Evolutionary conservation across 495 filamentous ascomycete species (phyloP).

Genomic region (Podospora anserina): DNA sequence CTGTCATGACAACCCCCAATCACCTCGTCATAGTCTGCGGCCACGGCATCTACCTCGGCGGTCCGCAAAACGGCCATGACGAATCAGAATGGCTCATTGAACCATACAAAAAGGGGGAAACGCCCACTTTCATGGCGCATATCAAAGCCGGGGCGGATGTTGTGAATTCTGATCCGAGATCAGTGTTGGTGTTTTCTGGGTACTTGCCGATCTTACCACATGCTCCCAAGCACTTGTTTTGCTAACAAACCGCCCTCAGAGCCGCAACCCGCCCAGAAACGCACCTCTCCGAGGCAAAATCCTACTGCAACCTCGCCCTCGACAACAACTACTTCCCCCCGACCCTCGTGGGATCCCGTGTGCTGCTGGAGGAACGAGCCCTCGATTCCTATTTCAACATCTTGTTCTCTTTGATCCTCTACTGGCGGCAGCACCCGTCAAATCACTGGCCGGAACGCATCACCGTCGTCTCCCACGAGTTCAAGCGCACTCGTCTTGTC

Average conservation of each 20-base stretch:
- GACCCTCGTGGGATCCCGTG: constrained; percentile 20
- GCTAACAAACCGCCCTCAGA: constrained; percentile 28
- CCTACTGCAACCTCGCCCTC: constrained; percentile 55
- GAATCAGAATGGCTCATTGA: constrained; percentile 73
- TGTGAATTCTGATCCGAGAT: constrained; percentile 38
- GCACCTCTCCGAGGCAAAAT: constrained; percentile 58
- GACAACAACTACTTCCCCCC: neutral
- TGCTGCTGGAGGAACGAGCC: constrained; percentile 60
- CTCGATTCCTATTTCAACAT: constrained; percentile 81
- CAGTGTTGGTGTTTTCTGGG: constrained; percentile 68
- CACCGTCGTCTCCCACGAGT: constrained; percentile 70
- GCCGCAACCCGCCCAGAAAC: constrained; percentile 60
- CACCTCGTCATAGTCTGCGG: constrained; percentile 75
- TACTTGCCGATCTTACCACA: constrained; percentile 32
- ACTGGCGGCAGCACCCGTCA: constrained; percentile 41
- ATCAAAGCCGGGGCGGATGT: constrained; percentile 58
- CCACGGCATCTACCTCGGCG: constrained; percentile 74
- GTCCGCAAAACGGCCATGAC: constrained; percentile 52
- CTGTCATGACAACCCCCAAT: constrained; percentile 24
- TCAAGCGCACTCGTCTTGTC: constrained; percentile 66
- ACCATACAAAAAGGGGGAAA: constrained; percentile 68
- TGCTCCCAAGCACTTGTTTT: too few species aligned
- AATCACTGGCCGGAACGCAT: constrained; percentile 51
- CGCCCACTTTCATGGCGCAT: constrained; percentile 68
- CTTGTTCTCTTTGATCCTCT: constrained; percentile 63